Percentiles rank a stretch among this genome's conserved stretches.
phyloP scores from a whole-genome alignment of 768 basidiomycete genomes.

The Rossbeevera mucosa region DNA sequence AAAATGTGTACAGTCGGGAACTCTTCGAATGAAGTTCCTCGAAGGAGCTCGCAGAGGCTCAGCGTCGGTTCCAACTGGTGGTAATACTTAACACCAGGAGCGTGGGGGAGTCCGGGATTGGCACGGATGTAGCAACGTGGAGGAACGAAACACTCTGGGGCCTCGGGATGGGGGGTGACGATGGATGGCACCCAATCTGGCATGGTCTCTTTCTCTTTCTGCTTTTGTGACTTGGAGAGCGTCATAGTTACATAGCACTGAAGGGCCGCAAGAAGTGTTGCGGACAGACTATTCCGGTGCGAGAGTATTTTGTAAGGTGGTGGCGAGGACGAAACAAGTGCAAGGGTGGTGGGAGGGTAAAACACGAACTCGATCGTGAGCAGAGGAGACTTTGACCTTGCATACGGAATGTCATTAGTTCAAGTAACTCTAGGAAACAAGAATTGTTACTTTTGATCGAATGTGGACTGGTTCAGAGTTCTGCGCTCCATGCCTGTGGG shows the following conservation, averaged over 20 bases:
- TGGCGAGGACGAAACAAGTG: constrained; percentile 33
- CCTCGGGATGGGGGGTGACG: constrained; percentile 49
- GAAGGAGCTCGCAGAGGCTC: constrained; percentile 46
- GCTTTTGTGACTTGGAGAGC: constrained; percentile 33
- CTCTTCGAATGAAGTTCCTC: constrained; percentile 68
- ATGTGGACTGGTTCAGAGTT: constrained; percentile 74
- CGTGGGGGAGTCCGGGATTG: constrained; percentile 24
- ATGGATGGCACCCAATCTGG: constrained; percentile 58
- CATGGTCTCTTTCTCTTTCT: constrained; percentile 44
- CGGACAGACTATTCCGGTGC: constrained; percentile 53
- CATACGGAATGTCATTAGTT: constrained; percentile 12
- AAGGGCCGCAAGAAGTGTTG: constrained; percentile 47
- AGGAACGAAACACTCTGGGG: constrained; percentile 49
- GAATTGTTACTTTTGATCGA: constrained; percentile 69
- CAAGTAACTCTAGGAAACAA: constrained; percentile 8
- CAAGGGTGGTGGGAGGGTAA: constrained; percentile 49
- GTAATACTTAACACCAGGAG: constrained; percentile 37
- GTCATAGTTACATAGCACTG: constrained; percentile 37
- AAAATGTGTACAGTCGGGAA: constrained; percentile 80
- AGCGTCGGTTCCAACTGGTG: constrained; percentile 52
- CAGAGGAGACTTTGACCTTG: constrained; percentile 61
- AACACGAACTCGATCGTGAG: constrained; percentile 74
- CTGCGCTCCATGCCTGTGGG: constrained; percentile 80
- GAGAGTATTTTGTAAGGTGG: constrained; percentile 50
- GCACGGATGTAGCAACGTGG: constrained; percentile 63